phyloP scores from a whole-genome alignment of 2,329 filamentous ascomycete species.

The Phyllosticta citriasiana region DNA sequence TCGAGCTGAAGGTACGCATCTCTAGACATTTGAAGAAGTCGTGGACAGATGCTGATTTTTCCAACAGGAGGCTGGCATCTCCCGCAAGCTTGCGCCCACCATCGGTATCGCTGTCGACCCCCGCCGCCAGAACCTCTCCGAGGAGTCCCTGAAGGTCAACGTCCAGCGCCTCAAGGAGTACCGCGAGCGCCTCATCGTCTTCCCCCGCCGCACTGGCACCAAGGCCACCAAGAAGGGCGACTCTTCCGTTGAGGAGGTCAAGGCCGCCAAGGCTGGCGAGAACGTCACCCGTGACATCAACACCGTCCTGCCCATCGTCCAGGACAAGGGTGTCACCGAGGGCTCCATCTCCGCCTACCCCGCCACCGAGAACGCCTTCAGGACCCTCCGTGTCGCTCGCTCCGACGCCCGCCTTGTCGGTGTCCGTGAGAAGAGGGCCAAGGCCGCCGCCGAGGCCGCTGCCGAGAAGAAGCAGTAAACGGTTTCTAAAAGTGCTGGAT shows the following conservation, averaged over 20 bases:
- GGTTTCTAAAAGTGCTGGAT: conserved; percentile 12
- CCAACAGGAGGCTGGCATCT: conserved; percentile 78
- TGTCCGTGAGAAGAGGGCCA: conserved; percentile 84
- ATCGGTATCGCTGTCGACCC: conserved; percentile 95
- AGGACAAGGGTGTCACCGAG: conserved; percentile 65
- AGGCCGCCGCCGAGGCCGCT: conserved; percentile 78
- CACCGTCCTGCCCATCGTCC: conserved; percentile 61
- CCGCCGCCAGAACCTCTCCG: conserved; percentile 93
- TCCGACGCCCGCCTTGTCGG: conserved; percentile 73
- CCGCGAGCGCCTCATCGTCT: conserved; percentile 91
- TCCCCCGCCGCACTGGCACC: conserved; percentile 83
- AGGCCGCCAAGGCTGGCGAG: conserved; percentile 50
- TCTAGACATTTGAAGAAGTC: neutral
- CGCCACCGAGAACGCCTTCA: conserved; percentile 77
- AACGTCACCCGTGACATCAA: conserved; percentile 44
- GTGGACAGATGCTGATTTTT: neutral
- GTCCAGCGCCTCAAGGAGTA: conserved; percentile 97
- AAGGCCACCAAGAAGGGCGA: conserved; percentile 79
- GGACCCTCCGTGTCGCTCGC: conserved; percentile 73
- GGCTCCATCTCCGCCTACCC: conserved; percentile 60
- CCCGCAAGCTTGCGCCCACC: conserved; percentile 87
- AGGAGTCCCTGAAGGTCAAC: conserved; percentile 90
- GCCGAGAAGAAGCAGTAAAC: conserved; percentile 70
- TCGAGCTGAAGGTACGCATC: conserved; percentile 85
- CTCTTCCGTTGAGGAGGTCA: conserved; percentile 73